Percentiles rank a stretch among this genome's conserved stretches.
phyloP scores from a whole-genome alignment of 768 basidiomycete genomes.

The Zangia roseola region DNA sequence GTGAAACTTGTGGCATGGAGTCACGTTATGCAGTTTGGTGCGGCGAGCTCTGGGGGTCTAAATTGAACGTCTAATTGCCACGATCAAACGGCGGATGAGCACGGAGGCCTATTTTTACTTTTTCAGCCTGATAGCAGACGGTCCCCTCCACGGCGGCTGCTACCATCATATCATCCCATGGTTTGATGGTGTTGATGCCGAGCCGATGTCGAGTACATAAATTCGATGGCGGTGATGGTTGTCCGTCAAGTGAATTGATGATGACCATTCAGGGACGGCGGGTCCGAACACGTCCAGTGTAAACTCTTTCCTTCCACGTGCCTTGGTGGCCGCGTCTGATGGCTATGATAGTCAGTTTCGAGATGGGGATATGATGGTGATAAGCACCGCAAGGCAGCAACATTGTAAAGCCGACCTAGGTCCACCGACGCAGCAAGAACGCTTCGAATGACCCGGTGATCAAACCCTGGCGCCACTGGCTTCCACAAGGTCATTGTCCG shows the following conservation, averaged over 20 bases:
- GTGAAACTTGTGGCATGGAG: too few species aligned
- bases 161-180: not conserved
- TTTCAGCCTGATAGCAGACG: not conserved
- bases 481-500: not conserved
- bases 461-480: conserved; percentile 1
- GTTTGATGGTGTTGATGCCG: conserved; percentile 15
- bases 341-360: not conserved
- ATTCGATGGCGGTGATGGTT: conserved; percentile 8
- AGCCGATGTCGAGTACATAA: conserved; percentile 9
- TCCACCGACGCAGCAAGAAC: not conserved
- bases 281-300: conserved; percentile 7
- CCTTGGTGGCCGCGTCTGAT: conserved; percentile 2
- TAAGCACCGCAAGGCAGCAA: not conserved
- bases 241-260: not conserved
- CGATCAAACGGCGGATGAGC: conserved; percentile 4
- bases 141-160: not conserved
- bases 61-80: conserved; percentile 4
- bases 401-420: too few species aligned
- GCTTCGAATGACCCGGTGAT: conserved; percentile 1
- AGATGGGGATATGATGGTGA: not conserved
- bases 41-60: not conserved
- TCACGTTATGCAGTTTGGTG: not conserved
- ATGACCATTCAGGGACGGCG: conserved; percentile 3
- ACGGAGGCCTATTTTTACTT: not conserved
- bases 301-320: conserved; percentile 7